phyloP scores from a whole-genome alignment of 208 protist genomes.

The Phytomonas francai region DNA sequence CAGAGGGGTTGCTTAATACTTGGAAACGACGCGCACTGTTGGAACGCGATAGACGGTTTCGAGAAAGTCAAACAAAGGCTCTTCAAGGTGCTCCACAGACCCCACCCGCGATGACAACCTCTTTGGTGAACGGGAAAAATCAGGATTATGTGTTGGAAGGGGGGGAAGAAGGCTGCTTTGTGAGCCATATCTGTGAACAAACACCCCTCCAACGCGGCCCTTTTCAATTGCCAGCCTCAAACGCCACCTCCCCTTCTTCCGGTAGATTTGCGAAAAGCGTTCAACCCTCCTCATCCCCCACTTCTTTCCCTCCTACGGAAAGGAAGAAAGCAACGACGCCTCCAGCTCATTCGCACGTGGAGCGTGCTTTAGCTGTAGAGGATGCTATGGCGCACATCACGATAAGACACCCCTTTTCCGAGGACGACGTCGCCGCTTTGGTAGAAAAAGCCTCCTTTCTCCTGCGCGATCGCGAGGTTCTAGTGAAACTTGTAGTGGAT shows the following conservation, averaged over 20 bases:
- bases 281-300: neutral
- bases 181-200: neutral
- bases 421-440: conserved; percentile 15
- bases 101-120: neutral
- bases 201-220: neutral
- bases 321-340: no score
- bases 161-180: neutral
- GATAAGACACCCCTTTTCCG: conserved; percentile 4
- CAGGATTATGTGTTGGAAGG: no score
- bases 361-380: neutral
- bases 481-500: conserved; percentile 1
- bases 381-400: neutral
- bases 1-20: neutral
- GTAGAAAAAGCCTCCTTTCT: conserved; percentile 11
- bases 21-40: neutral
- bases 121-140: neutral
- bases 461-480: neutral
- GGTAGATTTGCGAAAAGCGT: neutral
- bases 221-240: neutral
- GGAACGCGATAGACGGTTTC: neutral
- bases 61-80: neutral
- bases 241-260: neutral
- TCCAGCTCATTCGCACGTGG: neutral
- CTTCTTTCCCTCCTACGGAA: neutral
- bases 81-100: neutral